Evolutionary conservation across 2,329 filamentous ascomycete genomes (phyloP).

Genomic region (Penicillium psychrosexuale): DNA sequence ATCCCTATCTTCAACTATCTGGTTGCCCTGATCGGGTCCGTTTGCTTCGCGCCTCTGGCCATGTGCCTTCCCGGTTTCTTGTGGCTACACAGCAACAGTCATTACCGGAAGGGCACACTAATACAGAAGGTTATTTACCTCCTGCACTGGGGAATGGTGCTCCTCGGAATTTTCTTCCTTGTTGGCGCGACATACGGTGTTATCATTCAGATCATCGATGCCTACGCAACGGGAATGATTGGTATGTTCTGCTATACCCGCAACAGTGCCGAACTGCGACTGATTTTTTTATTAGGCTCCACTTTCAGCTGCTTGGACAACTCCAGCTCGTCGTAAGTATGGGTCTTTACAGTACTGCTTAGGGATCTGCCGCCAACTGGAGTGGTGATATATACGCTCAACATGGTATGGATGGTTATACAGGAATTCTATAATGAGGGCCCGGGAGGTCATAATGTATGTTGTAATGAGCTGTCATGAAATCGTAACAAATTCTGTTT

Average conservation of each 20-base stretch:
- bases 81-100: conserved; percentile 49
- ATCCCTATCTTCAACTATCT: conserved; percentile 55
- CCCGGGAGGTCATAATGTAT: neutral
- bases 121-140: conserved; percentile 39
- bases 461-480: neutral
- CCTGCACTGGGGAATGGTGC: conserved; percentile 42
- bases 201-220: conserved; percentile 21
- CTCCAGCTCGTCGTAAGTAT: conserved; percentile 16
- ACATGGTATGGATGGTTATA: neutral
- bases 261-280: neutral
- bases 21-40: conserved; percentile 47
- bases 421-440: neutral
- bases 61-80: conserved; percentile 48
- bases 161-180: conserved; percentile 45
- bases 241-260: conserved; percentile 12
- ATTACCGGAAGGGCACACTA: conserved; percentile 38
- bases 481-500: neutral
- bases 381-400: neutral
- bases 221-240: conserved; percentile 21
- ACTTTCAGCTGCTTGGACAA: conserved; percentile 29
- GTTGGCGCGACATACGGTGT: conserved; percentile 42
- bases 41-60: conserved; percentile 52
- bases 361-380: neutral
- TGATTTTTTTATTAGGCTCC: conserved; percentile 12
- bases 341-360: neutral